These are phyloP conservation scores for Kwoniella dejecticola DNA, from an alignment of 768 basidiomycete species.

Conservation along the genomic window DNA sequence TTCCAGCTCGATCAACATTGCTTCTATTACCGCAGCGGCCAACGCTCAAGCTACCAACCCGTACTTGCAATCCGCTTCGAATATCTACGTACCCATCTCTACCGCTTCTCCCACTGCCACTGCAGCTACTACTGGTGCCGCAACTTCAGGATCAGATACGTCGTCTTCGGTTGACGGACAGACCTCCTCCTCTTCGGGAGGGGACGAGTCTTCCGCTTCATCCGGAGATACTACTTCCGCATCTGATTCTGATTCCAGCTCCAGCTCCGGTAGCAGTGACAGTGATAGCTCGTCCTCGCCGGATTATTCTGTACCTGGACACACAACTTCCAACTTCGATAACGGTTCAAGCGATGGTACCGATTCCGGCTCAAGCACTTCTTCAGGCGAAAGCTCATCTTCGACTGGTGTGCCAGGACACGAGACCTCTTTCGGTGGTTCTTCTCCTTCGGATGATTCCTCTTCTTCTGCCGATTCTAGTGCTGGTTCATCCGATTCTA, in stretches of 20 bases:
- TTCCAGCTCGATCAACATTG: not conserved
- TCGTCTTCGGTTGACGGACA: conserved; percentile 11
- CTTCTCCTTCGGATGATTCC: conserved; percentile 13
- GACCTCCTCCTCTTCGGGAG: conserved; percentile 1
- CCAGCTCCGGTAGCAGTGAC: conserved; percentile 3
- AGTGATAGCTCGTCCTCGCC: conserved; percentile 2
- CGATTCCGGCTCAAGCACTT: not conserved
- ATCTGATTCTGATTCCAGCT: conserved; percentile 12
- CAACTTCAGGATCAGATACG: conserved; percentile 13
- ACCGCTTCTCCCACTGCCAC: conserved; percentile 3
- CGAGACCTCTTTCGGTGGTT: conserved; percentile 11
- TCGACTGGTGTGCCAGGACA: conserved; percentile 13
- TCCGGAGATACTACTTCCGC: conserved; percentile 14
- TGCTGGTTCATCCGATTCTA: conserved; percentile 2
- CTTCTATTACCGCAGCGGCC: conserved; percentile 7
- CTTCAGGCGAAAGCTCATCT: not conserved
- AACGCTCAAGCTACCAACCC: conserved; percentile 13
- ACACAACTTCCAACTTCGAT: conserved; percentile 4
- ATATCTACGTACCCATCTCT: conserved; percentile 21
- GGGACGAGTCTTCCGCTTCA: conserved; percentile 4
- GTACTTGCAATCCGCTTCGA: conserved; percentile 17
- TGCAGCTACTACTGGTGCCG: not conserved
- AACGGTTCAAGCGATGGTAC: conserved; percentile 7
- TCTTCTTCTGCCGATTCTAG: conserved; percentile 9
- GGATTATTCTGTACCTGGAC: conserved; percentile 21